Evolutionary conservation across 164 flowering plant species (phyloP).

Genomic region (Vitis amurensis): DNA sequence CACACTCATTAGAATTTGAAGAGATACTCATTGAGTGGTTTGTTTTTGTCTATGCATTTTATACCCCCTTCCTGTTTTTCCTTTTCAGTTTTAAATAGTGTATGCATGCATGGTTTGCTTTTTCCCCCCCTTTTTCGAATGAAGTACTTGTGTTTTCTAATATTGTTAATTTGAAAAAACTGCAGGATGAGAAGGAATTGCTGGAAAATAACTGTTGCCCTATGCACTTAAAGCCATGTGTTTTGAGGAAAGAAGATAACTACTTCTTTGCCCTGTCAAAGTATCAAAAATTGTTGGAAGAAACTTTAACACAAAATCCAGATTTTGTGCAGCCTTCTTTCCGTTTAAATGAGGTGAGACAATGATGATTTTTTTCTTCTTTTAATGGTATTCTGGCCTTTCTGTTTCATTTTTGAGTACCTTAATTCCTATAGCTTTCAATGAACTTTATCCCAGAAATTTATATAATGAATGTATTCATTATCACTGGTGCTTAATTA

Average conservation of each 20-base stretch:
- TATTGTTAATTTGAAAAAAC: slow-evolving; percentile 5
- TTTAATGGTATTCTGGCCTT: too few relatives aligned
- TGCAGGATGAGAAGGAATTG: slow-evolving; percentile 92
- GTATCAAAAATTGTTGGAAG: slow-evolving; percentile 78
- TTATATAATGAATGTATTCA: too few relatives aligned
- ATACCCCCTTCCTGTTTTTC: background rate
- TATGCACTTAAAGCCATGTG: slow-evolving; percentile 86
- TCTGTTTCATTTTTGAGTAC: too few relatives aligned
- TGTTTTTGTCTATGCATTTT: background rate
- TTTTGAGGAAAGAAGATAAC: slow-evolving; percentile 81
- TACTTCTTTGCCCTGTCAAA: slow-evolving; percentile 92
- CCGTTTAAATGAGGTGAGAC: slow-evolving; percentile 79
- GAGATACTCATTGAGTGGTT: background rate
- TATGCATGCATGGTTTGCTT: background rate
- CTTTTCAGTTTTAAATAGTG: background rate
- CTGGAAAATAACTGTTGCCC: slow-evolving; percentile 82
- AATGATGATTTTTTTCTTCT: background rate
- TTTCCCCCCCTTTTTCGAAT: too few relatives aligned
- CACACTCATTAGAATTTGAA: background rate
- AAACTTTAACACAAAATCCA: slow-evolving; percentile 54
- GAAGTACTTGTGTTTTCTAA: background rate
- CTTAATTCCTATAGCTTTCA: too few relatives aligned
- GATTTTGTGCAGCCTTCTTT: slow-evolving; percentile 83
- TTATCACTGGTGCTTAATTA: too few relatives aligned
- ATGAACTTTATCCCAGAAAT: too few relatives aligned